Evolutionary conservation across 305 asterid species (phyloP).

Genomic region (Withania somnifera): DNA sequence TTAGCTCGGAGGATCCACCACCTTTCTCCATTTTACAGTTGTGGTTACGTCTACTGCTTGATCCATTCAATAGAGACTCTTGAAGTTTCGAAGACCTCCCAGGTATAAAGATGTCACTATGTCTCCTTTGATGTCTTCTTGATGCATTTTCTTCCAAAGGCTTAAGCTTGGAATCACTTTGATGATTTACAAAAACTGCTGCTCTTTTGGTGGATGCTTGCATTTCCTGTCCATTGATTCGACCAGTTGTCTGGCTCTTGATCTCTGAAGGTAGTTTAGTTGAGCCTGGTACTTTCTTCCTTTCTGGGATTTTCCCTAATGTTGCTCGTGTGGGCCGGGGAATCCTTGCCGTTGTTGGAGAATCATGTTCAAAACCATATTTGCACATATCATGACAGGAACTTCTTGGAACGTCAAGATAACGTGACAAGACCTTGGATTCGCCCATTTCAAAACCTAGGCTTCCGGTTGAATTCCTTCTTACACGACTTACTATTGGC

Average conservation of each 20-base stretch:
- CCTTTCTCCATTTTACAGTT: neutral
- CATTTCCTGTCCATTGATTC: constrained; percentile 7
- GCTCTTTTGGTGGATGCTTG: constrained; percentile 1
- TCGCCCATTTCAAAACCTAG: constrained; percentile 3
- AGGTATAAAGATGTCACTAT: neutral
- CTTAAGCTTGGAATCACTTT: constrained; percentile 12
- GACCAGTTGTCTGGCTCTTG: neutral
- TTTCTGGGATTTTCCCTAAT: neutral
- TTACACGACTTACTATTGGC: neutral
- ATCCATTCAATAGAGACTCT: neutral
- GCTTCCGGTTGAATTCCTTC: constrained; percentile 37
- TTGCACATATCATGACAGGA: constrained; percentile 65
- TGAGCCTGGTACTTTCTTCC: neutral
- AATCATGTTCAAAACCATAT: constrained; percentile 19
- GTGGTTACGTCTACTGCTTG: neutral
- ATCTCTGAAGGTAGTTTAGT: neutral
- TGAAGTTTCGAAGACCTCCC: neutral
- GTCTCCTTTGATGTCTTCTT: constrained; percentile 6
- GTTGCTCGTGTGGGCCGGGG: neutral
- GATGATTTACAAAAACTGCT: neutral
- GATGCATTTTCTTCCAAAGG: constrained; percentile 7
- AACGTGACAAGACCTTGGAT: constrained; percentile 25
- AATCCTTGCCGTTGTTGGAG: neutral
- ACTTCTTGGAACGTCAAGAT: constrained; percentile 36
- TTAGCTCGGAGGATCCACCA: neutral